phyloP scores from a whole-genome alignment of 305 asterid species.

The Euphrasia arctica region DNA sequence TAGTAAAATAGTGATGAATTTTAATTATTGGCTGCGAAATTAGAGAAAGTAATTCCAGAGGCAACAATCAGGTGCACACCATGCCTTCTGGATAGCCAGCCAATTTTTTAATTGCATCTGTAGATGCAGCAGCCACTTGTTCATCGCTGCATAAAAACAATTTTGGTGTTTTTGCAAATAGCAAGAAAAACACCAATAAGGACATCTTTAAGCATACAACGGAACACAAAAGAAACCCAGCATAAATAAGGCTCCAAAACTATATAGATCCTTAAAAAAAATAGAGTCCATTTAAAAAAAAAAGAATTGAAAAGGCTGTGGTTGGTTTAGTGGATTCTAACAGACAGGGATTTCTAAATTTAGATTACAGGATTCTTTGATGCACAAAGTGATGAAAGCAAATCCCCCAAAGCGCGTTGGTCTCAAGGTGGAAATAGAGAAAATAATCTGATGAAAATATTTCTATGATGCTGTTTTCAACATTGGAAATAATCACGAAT shows the following conservation, averaged over 20 bases:
- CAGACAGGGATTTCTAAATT: neutral
- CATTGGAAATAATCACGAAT: neutral
- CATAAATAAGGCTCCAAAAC: neutral
- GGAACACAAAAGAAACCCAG: neutral
- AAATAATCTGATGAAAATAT: too few species aligned
- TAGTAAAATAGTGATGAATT: conserved; percentile 23
- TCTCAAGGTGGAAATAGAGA: too few species aligned
- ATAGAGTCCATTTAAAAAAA: neutral
- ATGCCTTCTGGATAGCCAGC: conserved; percentile 62
- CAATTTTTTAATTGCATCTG: conserved; percentile 55
- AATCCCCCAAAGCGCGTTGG: neutral
- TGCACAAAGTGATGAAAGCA: neutral
- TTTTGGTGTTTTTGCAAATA: conserved; percentile 7
- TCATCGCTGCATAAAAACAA: conserved; percentile 57
- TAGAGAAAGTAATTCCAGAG: conserved; percentile 25
- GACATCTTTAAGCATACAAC: neutral
- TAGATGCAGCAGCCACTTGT: conserved; percentile 78
- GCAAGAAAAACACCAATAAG: conserved; percentile 1
- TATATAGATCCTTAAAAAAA: neutral
- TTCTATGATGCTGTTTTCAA: neutral
- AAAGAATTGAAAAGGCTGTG: neutral
- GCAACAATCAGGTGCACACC: conserved; percentile 43
- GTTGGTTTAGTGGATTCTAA: too few species aligned
- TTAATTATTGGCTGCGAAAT: conserved; percentile 8
- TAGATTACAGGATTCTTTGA: neutral